Evolutionary conservation across 306 rosid species (phyloP), one percentile per base, ranked within the genome.

Genomic region (Morella rubra): DNA sequence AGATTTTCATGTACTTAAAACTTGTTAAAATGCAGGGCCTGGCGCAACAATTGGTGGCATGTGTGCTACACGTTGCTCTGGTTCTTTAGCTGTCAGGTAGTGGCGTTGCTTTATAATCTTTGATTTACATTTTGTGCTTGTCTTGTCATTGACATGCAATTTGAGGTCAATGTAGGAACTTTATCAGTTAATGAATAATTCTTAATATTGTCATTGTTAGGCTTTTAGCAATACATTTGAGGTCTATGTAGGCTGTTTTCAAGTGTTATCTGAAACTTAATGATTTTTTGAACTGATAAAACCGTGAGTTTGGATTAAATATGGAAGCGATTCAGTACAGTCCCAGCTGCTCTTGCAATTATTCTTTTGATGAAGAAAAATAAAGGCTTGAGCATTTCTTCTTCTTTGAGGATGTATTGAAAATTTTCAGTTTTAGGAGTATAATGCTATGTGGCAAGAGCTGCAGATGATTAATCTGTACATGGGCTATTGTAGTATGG

Each of bases 41-140:
- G 98, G 98, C 74, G 98, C 98, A 80, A 92, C 96, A 82, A 94
- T 94, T 60, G 98, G 98, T 51, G 98, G 98, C 74, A 94, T 94
- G 98, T 94, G 98, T 80, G 96, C 98, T 68, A 94, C 98, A 64
- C 97, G 98, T 71, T 94, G 98, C 83, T 94, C 98, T 66, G 98
- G 98, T 72, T 94, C 98, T 1, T 87, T 94, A 83, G 98, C 98
- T 80, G 96, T 90, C 71, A 94, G 96, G 98, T 94, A 83, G 75
- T 73, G 67, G 44, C 76, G 70, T 51, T 85, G 61, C 58, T 78
- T 69, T 72, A 7, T 81, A 52, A 56, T 6, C 12, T 37, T 12
- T 60, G 6, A 12, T 9, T 73, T 76, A 32, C 37, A 32, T 32
- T 32, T 32, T 32, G 37, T 32, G 37, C 37, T 32, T 32, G 37